These are phyloP conservation scores for Bipolaris zeicola DNA, from an alignment of 2,329 filamentous ascomycete species.

Conservation along the genomic window DNA sequence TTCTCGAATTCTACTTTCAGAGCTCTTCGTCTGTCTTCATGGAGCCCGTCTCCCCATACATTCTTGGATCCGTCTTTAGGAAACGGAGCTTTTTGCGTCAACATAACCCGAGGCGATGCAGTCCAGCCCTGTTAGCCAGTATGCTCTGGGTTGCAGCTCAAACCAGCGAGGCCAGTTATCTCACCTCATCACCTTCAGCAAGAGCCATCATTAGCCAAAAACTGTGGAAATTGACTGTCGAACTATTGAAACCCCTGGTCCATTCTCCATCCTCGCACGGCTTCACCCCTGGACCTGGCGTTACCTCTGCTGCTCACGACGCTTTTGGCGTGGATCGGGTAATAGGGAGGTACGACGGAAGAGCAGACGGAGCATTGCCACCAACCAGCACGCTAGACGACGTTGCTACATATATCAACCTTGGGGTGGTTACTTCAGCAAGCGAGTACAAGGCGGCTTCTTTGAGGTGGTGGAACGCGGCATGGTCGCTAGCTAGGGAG, in stretches of 20 bases:
- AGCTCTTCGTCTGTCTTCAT: conserved; percentile 86
- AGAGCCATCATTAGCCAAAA: conserved; percentile 85
- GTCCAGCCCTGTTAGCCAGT: conserved; percentile 83
- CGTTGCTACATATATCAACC: conserved; percentile 86
- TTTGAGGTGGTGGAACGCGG: conserved; percentile 91
- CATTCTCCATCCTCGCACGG: conserved; percentile 69
- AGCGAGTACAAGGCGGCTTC: conserved; percentile 85
- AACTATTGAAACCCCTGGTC: conserved; percentile 84
- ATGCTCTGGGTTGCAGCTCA: conserved; percentile 96
- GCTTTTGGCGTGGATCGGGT: conserved; percentile 76
- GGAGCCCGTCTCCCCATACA: conserved; percentile 87
- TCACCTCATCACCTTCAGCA: conserved; percentile 81
- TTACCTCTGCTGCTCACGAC: conserved; percentile 77
- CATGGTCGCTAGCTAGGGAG: conserved; percentile 87
- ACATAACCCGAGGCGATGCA: conserved; percentile 79
- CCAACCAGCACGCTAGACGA: conserved; percentile 77
- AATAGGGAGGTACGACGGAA: conserved; percentile 55
- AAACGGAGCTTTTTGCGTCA: conserved; percentile 86
- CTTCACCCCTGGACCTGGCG: conserved; percentile 58
- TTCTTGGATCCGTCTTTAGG: conserved; percentile 85
- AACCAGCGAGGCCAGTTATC: conserved; percentile 83
- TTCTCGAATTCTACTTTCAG: conserved; percentile 88
- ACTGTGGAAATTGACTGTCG: conserved; percentile 82
- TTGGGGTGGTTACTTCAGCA: conserved; percentile 88
- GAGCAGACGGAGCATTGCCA: conserved; percentile 53